phyloP scores from a whole-genome alignment of 345 rosid genomes.

The Rhizophora apiculata region DNA sequence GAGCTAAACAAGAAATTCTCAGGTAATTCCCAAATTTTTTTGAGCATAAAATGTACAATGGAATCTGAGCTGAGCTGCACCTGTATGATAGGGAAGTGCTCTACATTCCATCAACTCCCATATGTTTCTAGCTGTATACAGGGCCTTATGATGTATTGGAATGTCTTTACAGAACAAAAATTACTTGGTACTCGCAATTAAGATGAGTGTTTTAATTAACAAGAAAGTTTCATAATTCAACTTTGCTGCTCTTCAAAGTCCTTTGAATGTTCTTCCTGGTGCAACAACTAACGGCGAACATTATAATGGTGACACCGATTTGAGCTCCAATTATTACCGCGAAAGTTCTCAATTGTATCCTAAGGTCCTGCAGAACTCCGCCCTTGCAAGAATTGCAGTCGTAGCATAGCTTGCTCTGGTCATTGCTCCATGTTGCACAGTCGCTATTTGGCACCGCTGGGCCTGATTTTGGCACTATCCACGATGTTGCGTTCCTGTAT shows the following conservation, averaged over 20 bases:
- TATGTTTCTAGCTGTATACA: too few relatives aligned
- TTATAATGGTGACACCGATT: not conserved
- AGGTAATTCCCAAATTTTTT: too few relatives aligned
- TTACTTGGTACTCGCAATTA: too few relatives aligned
- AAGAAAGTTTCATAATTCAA: not conserved
- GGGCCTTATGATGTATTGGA: too few relatives aligned
- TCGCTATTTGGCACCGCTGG: not conserved
- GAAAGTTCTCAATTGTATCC: conserved; percentile 9
- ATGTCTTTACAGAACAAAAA: too few relatives aligned
- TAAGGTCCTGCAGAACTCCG: conserved; percentile 12
- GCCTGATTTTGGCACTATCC: conserved; percentile 9
- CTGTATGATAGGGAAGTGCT: too few relatives aligned
- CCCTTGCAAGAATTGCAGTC: conserved; percentile 24
- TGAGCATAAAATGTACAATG: too few relatives aligned
- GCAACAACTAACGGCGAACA: conserved; percentile 26
- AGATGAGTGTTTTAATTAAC: too few relatives aligned
- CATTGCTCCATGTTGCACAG: conserved; percentile 25
- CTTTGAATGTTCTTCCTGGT: conserved; percentile 16
- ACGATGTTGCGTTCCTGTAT: conserved; percentile 9
- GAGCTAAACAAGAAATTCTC: too few relatives aligned
- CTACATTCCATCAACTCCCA: too few relatives aligned
- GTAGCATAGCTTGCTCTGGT: conserved; percentile 16
- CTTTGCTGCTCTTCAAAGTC: not conserved
- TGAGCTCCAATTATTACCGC: conserved; percentile 2
- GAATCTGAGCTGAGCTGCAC: too few relatives aligned